phyloP scores from a whole-genome alignment of 768 basidiomycete species.

The Suillus bovinus region DNA sequence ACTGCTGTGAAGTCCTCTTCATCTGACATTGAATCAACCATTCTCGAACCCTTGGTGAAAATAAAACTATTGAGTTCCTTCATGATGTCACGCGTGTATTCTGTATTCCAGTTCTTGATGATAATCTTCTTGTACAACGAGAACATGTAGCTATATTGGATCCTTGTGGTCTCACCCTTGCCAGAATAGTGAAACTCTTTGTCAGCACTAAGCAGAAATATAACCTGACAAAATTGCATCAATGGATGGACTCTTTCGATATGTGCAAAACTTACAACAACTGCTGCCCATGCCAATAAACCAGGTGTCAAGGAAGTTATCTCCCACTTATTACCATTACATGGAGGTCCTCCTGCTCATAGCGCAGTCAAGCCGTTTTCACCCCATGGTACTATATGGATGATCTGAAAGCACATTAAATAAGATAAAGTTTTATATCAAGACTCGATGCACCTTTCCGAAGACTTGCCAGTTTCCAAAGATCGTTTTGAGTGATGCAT shows the following conservation, averaged over 20 bases:
- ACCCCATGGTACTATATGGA: neutral
- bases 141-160: slow-evolving; percentile 1
- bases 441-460: neutral
- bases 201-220: neutral
- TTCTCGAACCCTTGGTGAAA: neutral
- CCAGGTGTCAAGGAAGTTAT: neutral
- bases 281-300: neutral
- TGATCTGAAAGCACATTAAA: neutral
- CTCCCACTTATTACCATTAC: neutral
- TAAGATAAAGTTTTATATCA: neutral
- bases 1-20: neutral
- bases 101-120: slow-evolving; percentile 4
- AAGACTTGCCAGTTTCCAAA: slow-evolving; percentile 4
- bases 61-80: neutral
- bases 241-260: neutral
- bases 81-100: neutral
- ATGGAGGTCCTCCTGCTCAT: neutral
- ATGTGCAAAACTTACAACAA: neutral
- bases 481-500: neutral
- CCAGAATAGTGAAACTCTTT: neutral
- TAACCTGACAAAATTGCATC: neutral
- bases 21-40: neutral
- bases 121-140: slow-evolving; percentile 1
- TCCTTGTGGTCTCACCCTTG: neutral
- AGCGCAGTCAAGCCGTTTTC: neutral